Evolutionary conservation across 768 basidiomycete species (phyloP).

Genomic region (Rhizopogon rudus): DNA sequence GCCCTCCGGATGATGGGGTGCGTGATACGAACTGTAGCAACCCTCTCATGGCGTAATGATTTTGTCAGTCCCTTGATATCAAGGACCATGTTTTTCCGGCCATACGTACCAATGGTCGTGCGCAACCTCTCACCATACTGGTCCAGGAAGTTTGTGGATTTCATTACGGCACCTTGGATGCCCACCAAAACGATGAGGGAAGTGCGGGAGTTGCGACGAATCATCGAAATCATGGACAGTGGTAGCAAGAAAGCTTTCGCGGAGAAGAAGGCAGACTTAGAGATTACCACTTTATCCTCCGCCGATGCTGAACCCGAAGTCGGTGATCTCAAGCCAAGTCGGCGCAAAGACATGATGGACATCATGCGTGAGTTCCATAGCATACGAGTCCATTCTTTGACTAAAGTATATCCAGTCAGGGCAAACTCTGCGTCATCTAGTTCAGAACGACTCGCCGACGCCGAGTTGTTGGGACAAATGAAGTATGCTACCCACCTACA

Average conservation of each 20-base stretch:
- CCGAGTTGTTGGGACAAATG: constrained; percentile 23
- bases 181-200: not conserved
- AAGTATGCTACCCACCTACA: constrained; percentile 6
- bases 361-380: constrained; percentile 34
- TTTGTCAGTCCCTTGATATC: not conserved
- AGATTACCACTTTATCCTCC: not conserved
- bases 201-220: constrained; percentile 2
- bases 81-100: not conserved
- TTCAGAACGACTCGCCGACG: constrained; percentile 15
- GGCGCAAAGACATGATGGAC: constrained; percentile 46
- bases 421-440: constrained; percentile 15
- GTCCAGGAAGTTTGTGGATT: not conserved
- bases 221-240: constrained; percentile 13
- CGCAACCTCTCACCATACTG: not conserved
- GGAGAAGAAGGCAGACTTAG: constrained; percentile 14
- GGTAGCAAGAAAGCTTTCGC: constrained; percentile 10
- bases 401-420: constrained; percentile 9
- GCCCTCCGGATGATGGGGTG: not conserved
- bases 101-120: not conserved
- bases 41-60: too few relatives aligned
- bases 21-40: not conserved
- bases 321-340: not conserved
- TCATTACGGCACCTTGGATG: not conserved
- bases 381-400: not conserved
- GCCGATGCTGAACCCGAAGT: not conserved